These are phyloP conservation scores for Quercus suber DNA, from an alignment of 306 rosid species.

Conservation along the genomic window DNA sequence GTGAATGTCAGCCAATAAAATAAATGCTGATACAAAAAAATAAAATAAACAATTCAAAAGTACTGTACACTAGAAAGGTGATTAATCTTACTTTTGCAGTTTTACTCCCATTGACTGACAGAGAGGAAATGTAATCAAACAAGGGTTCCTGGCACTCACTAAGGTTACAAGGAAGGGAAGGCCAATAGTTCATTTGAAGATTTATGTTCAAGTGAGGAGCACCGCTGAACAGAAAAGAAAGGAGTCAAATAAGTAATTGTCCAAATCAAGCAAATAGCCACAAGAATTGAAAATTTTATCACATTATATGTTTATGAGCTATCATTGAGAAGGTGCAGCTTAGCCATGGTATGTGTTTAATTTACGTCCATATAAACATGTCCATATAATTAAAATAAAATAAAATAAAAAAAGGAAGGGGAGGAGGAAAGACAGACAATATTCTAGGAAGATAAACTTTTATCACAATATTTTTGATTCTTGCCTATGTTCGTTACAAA, in stretches of 20 bases:
- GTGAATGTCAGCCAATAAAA: neutral
- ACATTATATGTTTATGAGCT: neutral
- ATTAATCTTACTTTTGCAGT: conserved; percentile 75
- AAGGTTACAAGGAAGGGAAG: conserved; percentile 87
- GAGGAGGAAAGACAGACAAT: neutral
- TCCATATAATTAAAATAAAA: neutral
- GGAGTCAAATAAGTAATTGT: conserved; percentile 26
- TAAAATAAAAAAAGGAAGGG: neutral
- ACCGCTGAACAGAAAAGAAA: conserved; percentile 52
- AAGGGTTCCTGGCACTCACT: conserved; percentile 89
- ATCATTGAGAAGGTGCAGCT: neutral
- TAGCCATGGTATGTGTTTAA: neutral
- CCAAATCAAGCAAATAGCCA: conserved; percentile 3
- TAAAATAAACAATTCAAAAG: neutral
- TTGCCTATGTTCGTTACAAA: conserved; percentile 7
- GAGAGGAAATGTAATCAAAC: conserved; percentile 58
- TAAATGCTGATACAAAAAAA: neutral
- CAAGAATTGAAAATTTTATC: neutral
- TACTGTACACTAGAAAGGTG: conserved; percentile 1
- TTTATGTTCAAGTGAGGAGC: conserved; percentile 93
- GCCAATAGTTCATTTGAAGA: conserved; percentile 98
- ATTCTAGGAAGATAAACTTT: neutral
- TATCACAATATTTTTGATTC: neutral
- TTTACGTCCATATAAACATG: neutral
- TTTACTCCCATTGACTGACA: conserved; percentile 67